Conservation (phyloP, 1,139 yeast species). For the Saccharomyces hybrid region DNA sequence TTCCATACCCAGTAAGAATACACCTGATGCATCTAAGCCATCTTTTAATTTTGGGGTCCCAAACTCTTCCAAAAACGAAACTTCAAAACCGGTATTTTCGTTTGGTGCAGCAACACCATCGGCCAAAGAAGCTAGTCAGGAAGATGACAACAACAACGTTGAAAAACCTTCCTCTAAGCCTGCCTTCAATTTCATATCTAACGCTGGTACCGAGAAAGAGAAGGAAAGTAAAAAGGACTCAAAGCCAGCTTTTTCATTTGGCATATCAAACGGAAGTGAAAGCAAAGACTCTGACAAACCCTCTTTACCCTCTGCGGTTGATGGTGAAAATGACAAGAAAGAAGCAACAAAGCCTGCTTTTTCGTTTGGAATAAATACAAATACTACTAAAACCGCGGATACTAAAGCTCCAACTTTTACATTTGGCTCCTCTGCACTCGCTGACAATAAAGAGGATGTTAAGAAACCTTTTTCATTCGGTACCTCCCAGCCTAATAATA, state of each 20-base stretch:
- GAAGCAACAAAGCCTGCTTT: constrained; percentile 24
- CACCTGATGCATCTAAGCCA: constrained; percentile 13
- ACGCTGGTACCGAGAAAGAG: constrained; percentile 4
- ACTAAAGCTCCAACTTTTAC: constrained; percentile 26
- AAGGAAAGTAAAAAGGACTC: background rate
- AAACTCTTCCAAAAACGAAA: constrained; percentile 5
- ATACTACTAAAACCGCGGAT: background rate
- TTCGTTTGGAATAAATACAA: constrained; percentile 22
- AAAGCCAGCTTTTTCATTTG: constrained; percentile 19
- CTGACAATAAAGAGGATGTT: constrained; percentile 7
- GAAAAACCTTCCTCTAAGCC: constrained; percentile 14
- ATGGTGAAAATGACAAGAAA: constrained; percentile 4
- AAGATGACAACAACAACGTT: constrained; percentile 3
- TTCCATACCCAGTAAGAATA: constrained; percentile 3
- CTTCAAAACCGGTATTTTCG: constrained; percentile 22
- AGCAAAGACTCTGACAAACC: constrained; percentile 18
- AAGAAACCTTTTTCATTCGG: background rate
- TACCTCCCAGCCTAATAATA: constrained; percentile 1
- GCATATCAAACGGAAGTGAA: constrained; percentile 6
- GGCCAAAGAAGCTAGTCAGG: constrained; percentile 2
- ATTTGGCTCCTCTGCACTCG: constrained; percentile 21
- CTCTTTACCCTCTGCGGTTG: constrained; percentile 30
- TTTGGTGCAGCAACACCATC: constrained; percentile 19
- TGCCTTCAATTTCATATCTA: constrained; percentile 21
- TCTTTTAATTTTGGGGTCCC: constrained; percentile 24